Base-by-base conservation (phyloP, 2,329 filamentous ascomycete species). In the Thielaviopsis punctulata region DNA sequence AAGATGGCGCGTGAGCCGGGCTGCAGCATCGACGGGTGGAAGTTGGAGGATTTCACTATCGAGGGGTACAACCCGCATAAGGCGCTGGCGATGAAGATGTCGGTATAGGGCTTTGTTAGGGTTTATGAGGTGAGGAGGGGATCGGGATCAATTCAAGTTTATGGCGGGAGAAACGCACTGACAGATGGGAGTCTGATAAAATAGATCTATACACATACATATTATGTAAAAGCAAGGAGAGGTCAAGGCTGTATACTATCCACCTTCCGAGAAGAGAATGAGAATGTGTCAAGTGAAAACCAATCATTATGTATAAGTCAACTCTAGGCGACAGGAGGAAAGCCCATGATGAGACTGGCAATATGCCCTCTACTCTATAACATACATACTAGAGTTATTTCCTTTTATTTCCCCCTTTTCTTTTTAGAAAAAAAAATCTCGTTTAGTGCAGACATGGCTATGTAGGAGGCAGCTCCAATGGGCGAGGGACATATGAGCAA, bases 11-110 rank as follows among this genome's bases (percentile, higher is more conserved):
- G 79, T 48, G 78, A 83, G 54, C 72, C 74, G 56, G 77, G 79
- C 1, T 82, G 84, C 1, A 84, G 77, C 58, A 87, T 96, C 60
- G 92, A 98, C 64, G 87, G 86, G 1, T 96, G 92, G 88, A 81
- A 79, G 64, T 72, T 79, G 1, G 87, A 93, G 58, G 89, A 98
- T 56, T 90, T 98, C 64, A 80, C 84, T 54, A 77, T 98, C 5
- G 74, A 85, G 61, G 89, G 84, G 0, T 98, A 98, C 65, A 78
- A 89, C 48, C 90, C 92, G 53, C 87, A 95, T 65, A 90, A 89
- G 70, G 76, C 76, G 4, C 94, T 98, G 68, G 77, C 85, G 45
- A 98, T 98, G 92, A 95, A 96, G 71, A 98, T 98, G 92, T 93
- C 86, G 62, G 90, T 96, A 54, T 88, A 59, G 56, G 36, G 36